Evolutionary conservation across 768 basidiomycete genomes (phyloP).

Genomic region (Tulasnella sp.): DNA sequence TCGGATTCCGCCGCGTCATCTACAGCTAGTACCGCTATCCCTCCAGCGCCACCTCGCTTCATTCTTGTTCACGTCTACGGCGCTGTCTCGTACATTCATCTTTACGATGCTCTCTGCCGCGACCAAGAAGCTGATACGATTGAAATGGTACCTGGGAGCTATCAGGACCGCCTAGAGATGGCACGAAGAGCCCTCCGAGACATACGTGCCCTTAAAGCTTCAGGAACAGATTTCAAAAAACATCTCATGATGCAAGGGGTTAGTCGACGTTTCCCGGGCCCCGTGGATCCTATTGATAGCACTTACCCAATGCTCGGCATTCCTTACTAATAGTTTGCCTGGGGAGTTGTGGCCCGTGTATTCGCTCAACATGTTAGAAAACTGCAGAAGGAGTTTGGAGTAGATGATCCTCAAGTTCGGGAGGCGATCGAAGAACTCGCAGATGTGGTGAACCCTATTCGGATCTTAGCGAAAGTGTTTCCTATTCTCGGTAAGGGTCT

Average conservation of each 20-base stretch:
- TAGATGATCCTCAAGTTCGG: constrained; percentile 6
- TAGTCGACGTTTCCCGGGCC: neutral
- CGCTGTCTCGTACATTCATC: constrained; percentile 18
- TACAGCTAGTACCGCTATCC: neutral
- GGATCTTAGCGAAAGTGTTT: constrained; percentile 2
- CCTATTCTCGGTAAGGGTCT: constrained; percentile 20
- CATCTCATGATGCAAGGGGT: constrained; percentile 26
- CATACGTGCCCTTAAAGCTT: constrained; percentile 15
- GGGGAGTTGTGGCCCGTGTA: constrained; percentile 25
- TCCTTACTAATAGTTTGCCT: constrained; percentile 11
- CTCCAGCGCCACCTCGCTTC: neutral
- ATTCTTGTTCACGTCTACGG: constrained; percentile 22
- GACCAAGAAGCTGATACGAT: neutral
- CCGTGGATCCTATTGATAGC: neutral
- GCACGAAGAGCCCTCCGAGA: constrained; percentile 9
- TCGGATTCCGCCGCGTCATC: neutral
- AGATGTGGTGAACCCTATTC: constrained; percentile 16
- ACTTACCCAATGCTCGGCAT: neutral
- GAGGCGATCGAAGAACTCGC: constrained; percentile 17
- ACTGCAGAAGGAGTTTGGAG: neutral
- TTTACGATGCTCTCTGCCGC: constrained; percentile 19
- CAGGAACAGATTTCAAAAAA: constrained; percentile 11
- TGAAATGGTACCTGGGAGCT: constrained; percentile 5
- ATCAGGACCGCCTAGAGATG: constrained; percentile 18
- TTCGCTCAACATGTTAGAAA: constrained; percentile 23